Evolutionary conservation across 768 basidiomycete species (phyloP).

Genomic region (Lactarius tabidus): DNA sequence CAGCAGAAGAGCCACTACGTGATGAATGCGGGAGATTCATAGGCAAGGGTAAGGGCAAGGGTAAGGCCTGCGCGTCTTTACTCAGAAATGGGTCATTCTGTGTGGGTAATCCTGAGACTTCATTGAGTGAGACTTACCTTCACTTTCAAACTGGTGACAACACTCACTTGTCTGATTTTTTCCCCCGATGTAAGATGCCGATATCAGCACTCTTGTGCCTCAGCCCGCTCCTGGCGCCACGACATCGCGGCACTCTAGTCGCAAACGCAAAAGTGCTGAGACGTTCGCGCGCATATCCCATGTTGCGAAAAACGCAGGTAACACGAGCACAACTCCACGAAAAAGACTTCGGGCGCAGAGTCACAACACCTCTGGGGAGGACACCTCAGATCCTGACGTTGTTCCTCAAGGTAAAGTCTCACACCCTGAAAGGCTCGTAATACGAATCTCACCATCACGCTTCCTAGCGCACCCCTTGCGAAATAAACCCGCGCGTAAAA

Average conservation of each 20-base stretch:
- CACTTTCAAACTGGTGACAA: no score
- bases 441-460: no score
- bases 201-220: neutral
- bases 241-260: neutral
- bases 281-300: neutral
- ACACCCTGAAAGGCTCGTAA: neutral
- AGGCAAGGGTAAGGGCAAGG: neutral
- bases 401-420: neutral
- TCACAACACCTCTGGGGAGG: neutral
- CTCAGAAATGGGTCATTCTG: neutral
- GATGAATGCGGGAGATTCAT: neutral
- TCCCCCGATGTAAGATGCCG: neutral
- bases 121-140: neutral
- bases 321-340: neutral
- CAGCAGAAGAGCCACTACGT: neutral
- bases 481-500: neutral
- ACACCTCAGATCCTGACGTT: neutral
- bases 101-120: neutral
- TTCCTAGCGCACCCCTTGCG: neutral
- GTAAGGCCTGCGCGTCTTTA: neutral
- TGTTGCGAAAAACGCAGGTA: neutral
- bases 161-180: neutral
- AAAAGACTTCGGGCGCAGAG: neutral
- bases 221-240: neutral
- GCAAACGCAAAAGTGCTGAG: neutral